Evolutionary conservation across 2,329 filamentous ascomycete genomes (phyloP).

Genomic region (Colletotrichum tabaci): DNA sequence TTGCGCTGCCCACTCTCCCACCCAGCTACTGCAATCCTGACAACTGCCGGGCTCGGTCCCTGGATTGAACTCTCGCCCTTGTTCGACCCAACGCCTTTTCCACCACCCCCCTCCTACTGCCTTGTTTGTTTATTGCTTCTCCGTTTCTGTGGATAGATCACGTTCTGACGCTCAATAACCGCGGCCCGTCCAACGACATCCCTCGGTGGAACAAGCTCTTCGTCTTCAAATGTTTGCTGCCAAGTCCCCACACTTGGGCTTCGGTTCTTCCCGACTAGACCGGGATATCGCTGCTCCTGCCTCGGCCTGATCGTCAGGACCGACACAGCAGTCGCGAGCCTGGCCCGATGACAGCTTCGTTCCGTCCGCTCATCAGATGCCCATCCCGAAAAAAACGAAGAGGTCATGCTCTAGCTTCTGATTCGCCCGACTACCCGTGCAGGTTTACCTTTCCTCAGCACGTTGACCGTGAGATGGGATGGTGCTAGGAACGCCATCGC

Average conservation of each 20-base stretch:
- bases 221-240: slow-evolving; percentile 16
- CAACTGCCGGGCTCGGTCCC: slow-evolving; percentile 30
- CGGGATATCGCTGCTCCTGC: slow-evolving; percentile 26
- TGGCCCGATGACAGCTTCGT: slow-evolving; percentile 16
- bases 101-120: slow-evolving; percentile 16
- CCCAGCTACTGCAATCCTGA: slow-evolving; percentile 13
- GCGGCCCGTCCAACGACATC: neutral
- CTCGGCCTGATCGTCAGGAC: slow-evolving; percentile 39
- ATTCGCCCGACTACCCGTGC: slow-evolving; percentile 2
- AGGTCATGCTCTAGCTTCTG: neutral
- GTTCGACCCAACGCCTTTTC: slow-evolving; percentile 21
- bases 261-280: slow-evolving; percentile 16
- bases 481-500: neutral
- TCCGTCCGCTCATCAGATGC: slow-evolving; percentile 16
- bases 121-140: slow-evolving; percentile 5
- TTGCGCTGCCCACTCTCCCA: slow-evolving; percentile 5
- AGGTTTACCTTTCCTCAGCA: neutral
- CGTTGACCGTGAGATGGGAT: neutral
- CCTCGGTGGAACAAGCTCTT: neutral
- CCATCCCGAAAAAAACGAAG: neutral
- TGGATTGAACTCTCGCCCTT: neutral
- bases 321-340: slow-evolving; percentile 25
- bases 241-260: slow-evolving; percentile 34
- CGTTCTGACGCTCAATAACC: neutral
- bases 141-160: neutral